Evolutionary conservation across 2,329 filamentous ascomycete species (phyloP), one percentile per base, ranked within the genome.

Genomic region (Fusarium sp.): DNA sequence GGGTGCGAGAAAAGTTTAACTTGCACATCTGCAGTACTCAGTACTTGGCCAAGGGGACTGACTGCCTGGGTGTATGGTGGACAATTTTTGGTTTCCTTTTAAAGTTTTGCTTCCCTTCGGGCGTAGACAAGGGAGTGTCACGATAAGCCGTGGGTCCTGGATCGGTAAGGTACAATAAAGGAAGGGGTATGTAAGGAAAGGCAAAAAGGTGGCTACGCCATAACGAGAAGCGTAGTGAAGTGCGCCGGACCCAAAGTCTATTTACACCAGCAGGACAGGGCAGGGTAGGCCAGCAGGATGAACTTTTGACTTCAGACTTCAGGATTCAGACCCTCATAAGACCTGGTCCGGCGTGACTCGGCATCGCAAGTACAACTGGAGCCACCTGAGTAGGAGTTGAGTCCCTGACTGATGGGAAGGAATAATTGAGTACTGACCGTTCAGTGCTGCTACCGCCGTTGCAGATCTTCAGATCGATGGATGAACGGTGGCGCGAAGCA

Each of bases 241-340:
- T 56, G 45, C 46, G 29, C 47, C 58, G 67, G 73, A 69, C 67
- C 70, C 59, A 73, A 74, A 74, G 72, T 74, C 70, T 74, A 74
- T 74, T 74, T 69, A 61, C 72, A 72, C 67, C 60, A 68, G 51
- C 52, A 24, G 44, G 53, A 37, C 54, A 60, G 66, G 34, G 34
- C 7, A 37, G 9, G 18, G 41, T 65, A 60, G 66, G 61, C 69
- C 65, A 64, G 61, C 68, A 73, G 52, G 24, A 52, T 52, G 49
- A 18, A 57, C 70, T 68, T 61, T 55, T 69, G 45, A 52, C 48
- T 61, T 60, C 34, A 22, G 46, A 51, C 44, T 52, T 42, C 45
- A 30, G 56, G 32, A 59, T 60, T 48, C 29, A 57, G 53, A 65
- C 54, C 41, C 65, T 68, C 53, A 29, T 67, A 48, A 65, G 65